A percentile compares a stretch with the other conserved stretches of the same genome.
phyloP scores from a whole-genome alignment of 2,329 filamentous ascomycete genomes.

The Penicillium sp. region DNA sequence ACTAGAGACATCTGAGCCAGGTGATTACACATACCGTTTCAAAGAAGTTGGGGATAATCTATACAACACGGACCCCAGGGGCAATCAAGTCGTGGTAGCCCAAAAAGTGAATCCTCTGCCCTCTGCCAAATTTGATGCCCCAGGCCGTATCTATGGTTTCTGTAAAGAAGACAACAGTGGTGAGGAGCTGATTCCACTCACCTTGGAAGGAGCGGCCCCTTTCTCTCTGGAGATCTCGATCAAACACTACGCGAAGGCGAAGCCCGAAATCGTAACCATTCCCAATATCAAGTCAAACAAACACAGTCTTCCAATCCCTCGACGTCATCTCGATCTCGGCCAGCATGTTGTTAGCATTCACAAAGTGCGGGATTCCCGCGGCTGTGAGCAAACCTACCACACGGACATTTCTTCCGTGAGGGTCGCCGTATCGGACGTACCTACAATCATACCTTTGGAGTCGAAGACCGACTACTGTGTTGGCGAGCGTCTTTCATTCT shows the following conservation, averaged over 20 bases:
- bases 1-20: conserved; percentile 84
- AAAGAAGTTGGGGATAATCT: conserved; percentile 80
- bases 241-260: conserved; percentile 82
- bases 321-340: conserved; percentile 83
- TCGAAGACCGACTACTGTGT: conserved; percentile 89
- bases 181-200: conserved; percentile 87
- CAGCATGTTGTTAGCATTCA: conserved; percentile 87
- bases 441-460: conserved; percentile 86
- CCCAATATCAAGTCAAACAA: conserved; percentile 75
- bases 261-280: conserved; percentile 80
- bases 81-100: conserved; percentile 70
- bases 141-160: conserved; percentile 93
- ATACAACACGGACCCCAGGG: conserved; percentile 75
- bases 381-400: conserved; percentile 81
- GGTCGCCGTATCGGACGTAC: conserved; percentile 90
- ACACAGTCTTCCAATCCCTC: conserved; percentile 83
- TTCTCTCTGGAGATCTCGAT: conserved; percentile 93
- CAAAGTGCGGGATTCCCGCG: conserved; percentile 83
- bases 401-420: conserved; percentile 76
- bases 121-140: conserved; percentile 78
- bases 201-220: conserved; percentile 79
- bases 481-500: conserved; percentile 91
- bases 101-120: conserved; percentile 87
- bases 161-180: conserved; percentile 82
- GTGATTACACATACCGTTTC: conserved; percentile 86